These are phyloP conservation scores for Ophiognomonia clavigignenti-juglandacearum DNA, from an alignment of 2,329 filamentous ascomycete genomes.

Conservation along the genomic window DNA sequence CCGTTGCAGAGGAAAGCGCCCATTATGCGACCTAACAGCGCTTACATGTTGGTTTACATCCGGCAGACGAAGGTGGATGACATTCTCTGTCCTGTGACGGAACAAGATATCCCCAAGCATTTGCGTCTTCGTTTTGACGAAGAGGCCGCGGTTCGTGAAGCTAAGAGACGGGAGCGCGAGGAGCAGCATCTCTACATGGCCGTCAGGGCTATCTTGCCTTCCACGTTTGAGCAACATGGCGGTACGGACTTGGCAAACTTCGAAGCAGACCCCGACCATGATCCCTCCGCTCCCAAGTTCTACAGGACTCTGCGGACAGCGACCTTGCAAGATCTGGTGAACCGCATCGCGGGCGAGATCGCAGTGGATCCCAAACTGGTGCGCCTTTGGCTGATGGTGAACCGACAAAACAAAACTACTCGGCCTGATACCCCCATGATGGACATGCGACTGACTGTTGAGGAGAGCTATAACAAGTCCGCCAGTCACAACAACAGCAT, in stretches of 20 bases:
- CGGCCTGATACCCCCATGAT: constrained; percentile 83
- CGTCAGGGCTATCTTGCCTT: constrained; percentile 74
- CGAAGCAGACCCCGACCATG: constrained; percentile 50
- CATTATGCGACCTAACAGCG: constrained; percentile 68
- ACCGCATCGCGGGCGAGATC: constrained; percentile 65
- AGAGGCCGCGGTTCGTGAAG: constrained; percentile 71
- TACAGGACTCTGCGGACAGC: constrained; percentile 73
- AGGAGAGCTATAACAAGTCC: constrained; percentile 57
- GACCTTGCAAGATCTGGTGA: constrained; percentile 70
- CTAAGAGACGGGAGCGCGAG: constrained; percentile 79
- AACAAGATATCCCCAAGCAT: constrained; percentile 75
- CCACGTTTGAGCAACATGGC: constrained; percentile 75
- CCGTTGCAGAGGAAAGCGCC: constrained; percentile 51
- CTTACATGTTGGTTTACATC: constrained; percentile 99
- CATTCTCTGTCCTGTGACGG: constrained; percentile 71
- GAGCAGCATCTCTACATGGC: constrained; percentile 92
- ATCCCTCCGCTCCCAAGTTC: constrained; percentile 64
- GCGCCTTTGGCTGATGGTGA: constrained; percentile 95
- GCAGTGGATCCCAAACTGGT: constrained; percentile 63
- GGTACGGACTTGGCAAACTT: constrained; percentile 77
- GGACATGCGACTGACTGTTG: constrained; percentile 70
- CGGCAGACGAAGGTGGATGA: constrained; percentile 80
- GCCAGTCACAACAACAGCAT: constrained; percentile 61
- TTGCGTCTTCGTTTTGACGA: constrained; percentile 76
- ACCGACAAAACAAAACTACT: constrained; percentile 94